Evolutionary conservation across 1,139 yeast species (phyloP).

Genomic region (Suhomyces atakaporum): DNA sequence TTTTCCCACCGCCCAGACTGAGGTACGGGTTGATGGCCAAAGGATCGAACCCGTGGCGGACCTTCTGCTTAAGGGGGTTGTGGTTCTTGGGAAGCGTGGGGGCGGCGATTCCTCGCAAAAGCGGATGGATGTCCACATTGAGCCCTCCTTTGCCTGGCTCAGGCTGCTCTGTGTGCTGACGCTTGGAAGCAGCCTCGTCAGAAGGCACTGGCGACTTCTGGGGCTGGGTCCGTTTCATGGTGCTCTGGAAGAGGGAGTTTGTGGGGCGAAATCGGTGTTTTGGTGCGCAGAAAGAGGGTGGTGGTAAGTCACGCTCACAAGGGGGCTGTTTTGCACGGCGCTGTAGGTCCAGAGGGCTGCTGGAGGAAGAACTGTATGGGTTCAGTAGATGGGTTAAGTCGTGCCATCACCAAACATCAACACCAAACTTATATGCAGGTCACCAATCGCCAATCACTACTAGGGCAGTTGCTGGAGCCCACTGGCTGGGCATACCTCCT

Average conservation of each 20-base stretch:
- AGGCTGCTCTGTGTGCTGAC: background rate
- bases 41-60: conserved; percentile 40
- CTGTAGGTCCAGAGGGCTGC: too few species aligned
- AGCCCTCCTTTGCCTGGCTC: conserved; percentile 38
- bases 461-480: too few species aligned
- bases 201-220: background rate
- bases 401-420: too few species aligned
- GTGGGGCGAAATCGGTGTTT: too few species aligned
- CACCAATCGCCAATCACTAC: too few species aligned
- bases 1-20: conserved; percentile 34
- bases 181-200: background rate
- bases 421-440: too few species aligned
- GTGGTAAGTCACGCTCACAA: too few species aligned
- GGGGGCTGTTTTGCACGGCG: too few species aligned
- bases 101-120: conserved; percentile 35
- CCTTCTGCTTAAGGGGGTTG: conserved; percentile 33
- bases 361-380: too few species aligned
- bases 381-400: too few species aligned
- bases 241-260: conserved; percentile 1
- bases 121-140: conserved; percentile 63
- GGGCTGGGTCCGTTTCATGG: conserved; percentile 3
- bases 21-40: conserved; percentile 62
- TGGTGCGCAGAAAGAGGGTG: too few species aligned
- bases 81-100: conserved; percentile 28
- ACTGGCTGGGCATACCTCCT: too few species aligned